These are phyloP conservation scores for Phytophthora pluvialis DNA, from an alignment of 352 stramenopile species.

Conservation along the genomic window DNA sequence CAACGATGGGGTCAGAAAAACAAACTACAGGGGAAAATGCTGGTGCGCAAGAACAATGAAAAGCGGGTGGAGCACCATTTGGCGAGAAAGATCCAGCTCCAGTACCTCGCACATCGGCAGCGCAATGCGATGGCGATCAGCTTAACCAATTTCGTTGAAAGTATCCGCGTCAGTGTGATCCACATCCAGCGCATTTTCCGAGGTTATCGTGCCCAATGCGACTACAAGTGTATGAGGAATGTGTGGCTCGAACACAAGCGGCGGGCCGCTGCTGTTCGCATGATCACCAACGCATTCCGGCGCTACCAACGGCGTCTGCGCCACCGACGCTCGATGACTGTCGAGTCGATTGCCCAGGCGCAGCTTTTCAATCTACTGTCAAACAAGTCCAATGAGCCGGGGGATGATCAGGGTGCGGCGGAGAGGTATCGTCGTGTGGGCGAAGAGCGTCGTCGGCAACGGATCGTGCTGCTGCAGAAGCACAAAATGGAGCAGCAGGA, in stretches of 20 bases:
- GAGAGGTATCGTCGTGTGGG: slow-evolving; percentile 59
- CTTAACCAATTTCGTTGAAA: slow-evolving; percentile 43
- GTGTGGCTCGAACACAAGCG: slow-evolving; percentile 35
- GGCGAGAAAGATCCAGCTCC: slow-evolving; percentile 60
- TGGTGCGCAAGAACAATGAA: slow-evolving; percentile 52
- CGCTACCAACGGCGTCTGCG: slow-evolving; percentile 49
- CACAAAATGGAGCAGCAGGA: slow-evolving; percentile 58
- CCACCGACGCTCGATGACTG: slow-evolving; percentile 61
- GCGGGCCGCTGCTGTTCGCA: slow-evolving; percentile 32
- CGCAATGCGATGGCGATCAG: slow-evolving; percentile 41
- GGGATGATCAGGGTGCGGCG: slow-evolving; percentile 20
- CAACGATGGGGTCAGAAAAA: slow-evolving; percentile 45
- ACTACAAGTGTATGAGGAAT: slow-evolving; percentile 31
- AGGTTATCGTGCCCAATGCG: slow-evolving; percentile 50
- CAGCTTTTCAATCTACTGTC: slow-evolving; percentile 55
- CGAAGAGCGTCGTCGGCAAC: slow-evolving; percentile 60
- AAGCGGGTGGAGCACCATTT: slow-evolving; percentile 47
- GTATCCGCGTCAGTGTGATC: slow-evolving; percentile 39
- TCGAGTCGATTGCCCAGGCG: slow-evolving; percentile 60
- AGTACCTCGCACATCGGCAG: slow-evolving; percentile 52
- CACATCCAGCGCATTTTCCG: slow-evolving; percentile 66
- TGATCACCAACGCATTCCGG: slow-evolving; percentile 53
- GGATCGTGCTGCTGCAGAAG: slow-evolving; percentile 57
- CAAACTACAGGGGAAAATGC: slow-evolving; percentile 50
- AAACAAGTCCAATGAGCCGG: slow-evolving; percentile 42